These are phyloP conservation scores for Firmiana major DNA, from an alignment of 345 rosid genomes.

Conservation along the genomic window DNA sequence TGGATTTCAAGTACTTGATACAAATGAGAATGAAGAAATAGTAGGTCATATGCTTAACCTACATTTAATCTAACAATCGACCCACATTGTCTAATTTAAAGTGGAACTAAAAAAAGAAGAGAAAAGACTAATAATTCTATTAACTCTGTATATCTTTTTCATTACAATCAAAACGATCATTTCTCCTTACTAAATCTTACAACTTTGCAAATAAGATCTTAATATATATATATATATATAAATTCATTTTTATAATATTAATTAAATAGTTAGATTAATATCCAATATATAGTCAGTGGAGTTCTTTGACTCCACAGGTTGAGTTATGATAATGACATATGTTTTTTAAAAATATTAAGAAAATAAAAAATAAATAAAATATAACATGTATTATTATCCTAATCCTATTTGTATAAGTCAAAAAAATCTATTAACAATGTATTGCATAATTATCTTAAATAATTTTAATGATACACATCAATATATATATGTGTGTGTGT, in stretches of 20 bases:
- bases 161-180: slow-evolving; percentile 19
- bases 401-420: too few relatives aligned
- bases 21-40: background rate
- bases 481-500: slow-evolving; percentile 11
- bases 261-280: slow-evolving; percentile 12
- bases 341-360: too few relatives aligned
- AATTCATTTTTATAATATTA: too few relatives aligned
- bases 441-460: too few relatives aligned
- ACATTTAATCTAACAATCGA: background rate
- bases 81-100: slow-evolving; percentile 16
- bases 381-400: too few relatives aligned
- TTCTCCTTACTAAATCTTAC: background rate
- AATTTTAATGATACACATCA: slow-evolving; percentile 19
- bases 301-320: too few relatives aligned
- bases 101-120: slow-evolving; percentile 3
- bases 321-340: too few relatives aligned
- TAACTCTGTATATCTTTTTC: background rate
- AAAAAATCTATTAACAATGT: too few relatives aligned
- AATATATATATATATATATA: too few relatives aligned
- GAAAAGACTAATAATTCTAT: background rate
- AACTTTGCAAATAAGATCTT: slow-evolving; percentile 14
- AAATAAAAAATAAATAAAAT: too few relatives aligned
- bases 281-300: too few relatives aligned
- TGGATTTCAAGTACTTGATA: background rate
- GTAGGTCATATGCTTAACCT: background rate